Evolutionary conservation across 2,329 filamentous ascomycete species (phyloP).

Genomic region (Apiospora kogelbergensis): DNA sequence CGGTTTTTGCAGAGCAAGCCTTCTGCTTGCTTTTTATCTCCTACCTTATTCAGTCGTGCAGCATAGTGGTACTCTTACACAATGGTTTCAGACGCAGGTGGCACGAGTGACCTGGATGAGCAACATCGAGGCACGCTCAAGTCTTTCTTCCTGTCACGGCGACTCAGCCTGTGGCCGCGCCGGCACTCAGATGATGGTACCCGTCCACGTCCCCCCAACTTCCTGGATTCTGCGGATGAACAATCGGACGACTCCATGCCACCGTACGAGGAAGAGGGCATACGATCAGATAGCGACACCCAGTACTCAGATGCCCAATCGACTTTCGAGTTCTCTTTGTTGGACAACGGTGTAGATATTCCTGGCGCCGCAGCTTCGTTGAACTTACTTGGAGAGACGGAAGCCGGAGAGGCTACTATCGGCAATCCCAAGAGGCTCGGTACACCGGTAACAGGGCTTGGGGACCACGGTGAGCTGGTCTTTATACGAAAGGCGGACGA

Average conservation of each 20-base stretch:
- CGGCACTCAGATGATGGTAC: neutral
- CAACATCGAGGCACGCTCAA: neutral
- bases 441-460: neutral
- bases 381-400: neutral
- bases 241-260: neutral
- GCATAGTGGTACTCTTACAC: neutral
- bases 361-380: neutral
- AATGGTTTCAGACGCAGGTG: neutral
- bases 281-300: neutral
- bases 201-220: neutral
- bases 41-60: conserved; percentile 1
- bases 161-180: neutral
- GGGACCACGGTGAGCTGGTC: neutral
- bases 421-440: neutral
- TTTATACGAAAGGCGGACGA: neutral
- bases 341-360: neutral
- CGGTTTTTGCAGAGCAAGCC: neutral
- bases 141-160: neutral
- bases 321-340: neutral
- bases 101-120: neutral
- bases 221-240: neutral
- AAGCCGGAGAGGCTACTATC: neutral
- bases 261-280: neutral
- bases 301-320: conserved; percentile 9
- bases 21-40: neutral